These are phyloP conservation scores for Termitomyces sp. DNA, from an alignment of 768 basidiomycete species.

Conservation along the genomic window DNA sequence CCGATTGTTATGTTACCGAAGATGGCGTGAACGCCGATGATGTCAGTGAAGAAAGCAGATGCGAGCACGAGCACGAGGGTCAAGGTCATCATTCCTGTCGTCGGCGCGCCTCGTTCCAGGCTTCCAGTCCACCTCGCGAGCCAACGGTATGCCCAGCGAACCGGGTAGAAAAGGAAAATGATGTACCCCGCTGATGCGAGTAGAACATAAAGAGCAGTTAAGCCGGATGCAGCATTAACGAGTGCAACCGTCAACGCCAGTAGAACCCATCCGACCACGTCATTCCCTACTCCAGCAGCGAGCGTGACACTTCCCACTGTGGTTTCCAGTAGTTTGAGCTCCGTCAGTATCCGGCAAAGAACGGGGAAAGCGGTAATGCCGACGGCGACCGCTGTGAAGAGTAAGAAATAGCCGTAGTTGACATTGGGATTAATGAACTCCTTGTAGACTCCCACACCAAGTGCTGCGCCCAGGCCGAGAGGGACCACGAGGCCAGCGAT, in stretches of 20 bases:
- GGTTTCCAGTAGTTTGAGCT: conserved; percentile 76
- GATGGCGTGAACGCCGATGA: conserved; percentile 72
- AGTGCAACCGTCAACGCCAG: conserved; percentile 79
- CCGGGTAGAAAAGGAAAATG: conserved; percentile 59
- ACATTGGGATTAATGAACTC: conserved; percentile 53
- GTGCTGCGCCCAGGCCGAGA: conserved; percentile 72
- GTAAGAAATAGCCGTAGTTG: conserved; percentile 76
- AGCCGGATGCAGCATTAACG: conserved; percentile 65
- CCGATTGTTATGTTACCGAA: conserved; percentile 35
- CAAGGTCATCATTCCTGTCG: conserved; percentile 69
- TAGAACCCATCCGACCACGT: conserved; percentile 72
- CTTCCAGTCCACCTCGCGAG: conserved; percentile 61
- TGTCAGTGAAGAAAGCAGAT: conserved; percentile 82
- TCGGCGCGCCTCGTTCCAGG: conserved; percentile 65
- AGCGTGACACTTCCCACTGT: conserved; percentile 78
- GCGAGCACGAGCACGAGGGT: conserved; percentile 65
- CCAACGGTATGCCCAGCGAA: conserved; percentile 58
- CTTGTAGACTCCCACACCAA: conserved; percentile 68
- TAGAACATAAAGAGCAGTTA: conserved; percentile 75
- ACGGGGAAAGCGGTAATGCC: conserved; percentile 82
- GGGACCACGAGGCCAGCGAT: conserved; percentile 68
- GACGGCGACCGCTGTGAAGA: conserved; percentile 84
- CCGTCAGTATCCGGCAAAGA: conserved; percentile 78
- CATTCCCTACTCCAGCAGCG: conserved; percentile 79
- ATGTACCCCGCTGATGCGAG: conserved; percentile 60